These are phyloP conservation scores for Chlorella sp. DNA, from an alignment of 139 green algal genomes.

Conservation along the genomic window DNA sequence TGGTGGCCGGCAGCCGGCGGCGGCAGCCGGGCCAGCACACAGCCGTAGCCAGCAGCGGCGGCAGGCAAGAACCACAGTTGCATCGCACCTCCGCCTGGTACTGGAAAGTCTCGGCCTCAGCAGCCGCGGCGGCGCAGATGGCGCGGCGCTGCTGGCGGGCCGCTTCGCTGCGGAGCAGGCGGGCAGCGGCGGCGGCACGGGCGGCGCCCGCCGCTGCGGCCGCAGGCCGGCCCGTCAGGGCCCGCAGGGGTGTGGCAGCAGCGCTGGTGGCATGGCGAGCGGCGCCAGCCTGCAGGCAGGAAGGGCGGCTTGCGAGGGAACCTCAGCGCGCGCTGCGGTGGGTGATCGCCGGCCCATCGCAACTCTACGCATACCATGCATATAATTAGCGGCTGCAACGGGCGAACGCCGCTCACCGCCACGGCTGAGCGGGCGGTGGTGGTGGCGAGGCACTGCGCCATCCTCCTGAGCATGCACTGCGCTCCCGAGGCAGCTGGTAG, in stretches of 20 bases:
- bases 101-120: constrained; percentile 51
- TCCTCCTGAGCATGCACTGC: too few relatives aligned
- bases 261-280: background rate
- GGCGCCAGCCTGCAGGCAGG: background rate
- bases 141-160: constrained; percentile 1
- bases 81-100: constrained; percentile 61
- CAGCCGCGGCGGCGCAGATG: constrained; percentile 13
- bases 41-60: background rate
- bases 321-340: too few relatives aligned
- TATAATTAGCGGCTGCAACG: too few relatives aligned
- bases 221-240: background rate
- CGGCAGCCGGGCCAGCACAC: background rate
- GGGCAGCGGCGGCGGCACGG: background rate
- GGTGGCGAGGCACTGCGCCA: too few relatives aligned
- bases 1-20: background rate
- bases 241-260: background rate
- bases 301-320: background rate
- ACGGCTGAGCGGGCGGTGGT: too few relatives aligned
- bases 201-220: too few relatives aligned
- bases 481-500: too few relatives aligned
- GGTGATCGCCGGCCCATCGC: too few relatives aligned
- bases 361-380: too few relatives aligned
- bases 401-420: too few relatives aligned
- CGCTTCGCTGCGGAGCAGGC: background rate
- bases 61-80: background rate